Base-by-base conservation (phyloP, 116 monocot species). In the Zostera marina region DNA sequence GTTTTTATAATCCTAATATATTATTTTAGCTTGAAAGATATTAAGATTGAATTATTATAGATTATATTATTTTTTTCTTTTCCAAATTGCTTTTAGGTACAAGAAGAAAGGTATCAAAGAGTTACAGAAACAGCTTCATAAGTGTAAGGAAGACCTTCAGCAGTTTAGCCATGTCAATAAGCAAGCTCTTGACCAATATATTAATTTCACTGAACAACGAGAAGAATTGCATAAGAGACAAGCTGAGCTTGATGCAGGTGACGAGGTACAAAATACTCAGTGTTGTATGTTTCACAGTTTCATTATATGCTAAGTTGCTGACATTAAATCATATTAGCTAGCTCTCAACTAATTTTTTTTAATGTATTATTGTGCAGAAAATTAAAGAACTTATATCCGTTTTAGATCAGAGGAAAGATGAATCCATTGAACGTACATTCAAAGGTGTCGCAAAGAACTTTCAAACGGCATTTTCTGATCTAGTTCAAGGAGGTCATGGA, bases 161-260 rank as follows among this genome's bases (percentile, higher is more conserved):
- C 80, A 98, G 69, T 98, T 98, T 66, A 90, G 98, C 68, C 98
- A 98, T 72, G 98, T 90, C 42, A 98, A 98, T 64, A 83, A 98
- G 65, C 90, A 98, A 72, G 98, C 98, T 54, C 83, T 98, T 58
- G 98, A 98, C 61, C 90, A 98, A 58, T 98, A 98, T 65, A 73
- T 90, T 63, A 98, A 85, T 71, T 90, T 98, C 66, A 89, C 83
- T 2, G 98, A 98, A 54, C 90, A 98, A 70, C 72, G 98, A 45
- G 90, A 90, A 60, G 81, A 89, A 58, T 68, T 98, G 24, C 80
- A 90, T 59, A 77, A 74, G 32, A 80, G 98, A 76, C 77, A 86
- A 53, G 80, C 76, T 53, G 91, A 90, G 66, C 81, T 98, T 72
- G 98, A 90, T 77, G 80, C 78, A 38, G 98, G 98, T 44, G 98